phyloP scores from a whole-genome alignment of 2,329 filamentous ascomycete species.

The Botrytis tulipae region DNA sequence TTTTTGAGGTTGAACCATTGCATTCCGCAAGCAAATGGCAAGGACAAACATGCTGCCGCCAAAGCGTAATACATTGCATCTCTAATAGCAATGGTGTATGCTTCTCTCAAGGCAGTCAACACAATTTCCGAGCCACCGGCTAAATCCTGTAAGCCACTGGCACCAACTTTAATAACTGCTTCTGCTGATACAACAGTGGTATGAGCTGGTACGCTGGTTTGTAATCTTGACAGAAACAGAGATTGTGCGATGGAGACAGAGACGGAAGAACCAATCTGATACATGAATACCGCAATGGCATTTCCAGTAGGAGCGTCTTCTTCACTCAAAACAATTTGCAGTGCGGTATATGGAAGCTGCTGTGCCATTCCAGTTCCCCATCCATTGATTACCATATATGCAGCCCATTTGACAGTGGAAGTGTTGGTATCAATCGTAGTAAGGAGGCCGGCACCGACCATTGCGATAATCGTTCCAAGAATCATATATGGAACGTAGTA shows the following conservation, averaged over 20 bases:
- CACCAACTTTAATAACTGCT: neutral
- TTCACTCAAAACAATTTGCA: conserved; percentile 45
- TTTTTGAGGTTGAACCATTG: conserved; percentile 17
- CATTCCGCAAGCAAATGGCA: conserved; percentile 14
- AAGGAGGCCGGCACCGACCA: conserved; percentile 16
- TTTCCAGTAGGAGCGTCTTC: conserved; percentile 10
- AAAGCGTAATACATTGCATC: conserved; percentile 16
- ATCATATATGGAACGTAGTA: conserved; percentile 25
- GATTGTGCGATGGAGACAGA: conserved; percentile 14
- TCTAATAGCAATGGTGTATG: conserved; percentile 6
- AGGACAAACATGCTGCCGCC: neutral
- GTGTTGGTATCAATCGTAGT: conserved; percentile 42
- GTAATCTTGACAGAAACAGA: conserved; percentile 13
- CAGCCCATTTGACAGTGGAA: conserved; percentile 48
- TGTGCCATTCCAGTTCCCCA: conserved; percentile 46
- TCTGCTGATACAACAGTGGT: neutral
- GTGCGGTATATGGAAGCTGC: conserved; percentile 49
- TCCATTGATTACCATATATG: conserved; percentile 50
- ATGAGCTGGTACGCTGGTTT: neutral
- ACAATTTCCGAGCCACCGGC: neutral
- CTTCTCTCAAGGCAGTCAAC: neutral
- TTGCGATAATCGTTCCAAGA: conserved; percentile 35
- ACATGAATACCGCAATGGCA: conserved; percentile 13
- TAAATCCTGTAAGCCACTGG: neutral
- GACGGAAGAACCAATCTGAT: conserved; percentile 10